These are phyloP conservation scores for Dioscorea cayenensis DNA, from an alignment of 116 monocot genomes.

Conservation along the genomic window DNA sequence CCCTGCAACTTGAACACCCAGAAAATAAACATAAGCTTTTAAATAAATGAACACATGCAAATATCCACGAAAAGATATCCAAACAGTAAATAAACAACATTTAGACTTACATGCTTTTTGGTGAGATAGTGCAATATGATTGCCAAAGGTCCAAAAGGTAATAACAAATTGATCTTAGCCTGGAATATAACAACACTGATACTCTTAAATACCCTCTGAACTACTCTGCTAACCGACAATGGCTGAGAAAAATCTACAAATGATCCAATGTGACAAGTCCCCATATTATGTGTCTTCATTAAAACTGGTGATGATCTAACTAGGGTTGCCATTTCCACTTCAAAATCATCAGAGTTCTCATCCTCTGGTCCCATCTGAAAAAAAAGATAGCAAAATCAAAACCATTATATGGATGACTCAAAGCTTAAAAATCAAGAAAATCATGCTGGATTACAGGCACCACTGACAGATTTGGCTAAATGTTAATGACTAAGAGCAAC, in stretches of 20 bases:
- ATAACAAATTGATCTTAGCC: conserved; percentile 82
- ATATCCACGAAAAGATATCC: background rate
- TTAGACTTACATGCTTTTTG: conserved; percentile 69
- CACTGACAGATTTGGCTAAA: no score
- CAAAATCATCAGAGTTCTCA: conserved; percentile 26
- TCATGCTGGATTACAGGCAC: no score
- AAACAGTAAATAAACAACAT: background rate
- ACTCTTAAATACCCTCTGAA: conserved; percentile 41
- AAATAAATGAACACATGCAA: background rate
- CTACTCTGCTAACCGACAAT: conserved; percentile 15
- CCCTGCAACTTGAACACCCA: conserved; percentile 43
- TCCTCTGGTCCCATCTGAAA: conserved; percentile 35
- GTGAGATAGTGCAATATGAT: conserved; percentile 81
- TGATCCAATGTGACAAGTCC: conserved; percentile 42
- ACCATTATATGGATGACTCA: no score
- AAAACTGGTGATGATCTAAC: conserved; percentile 21
- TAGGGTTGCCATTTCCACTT: conserved; percentile 30
- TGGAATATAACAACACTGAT: conserved; percentile 58
- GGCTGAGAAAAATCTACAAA: conserved; percentile 35
- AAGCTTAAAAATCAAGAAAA: no score
- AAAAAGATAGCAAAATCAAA: background rate
- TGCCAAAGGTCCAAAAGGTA: conserved; percentile 94
- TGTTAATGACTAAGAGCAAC: no score
- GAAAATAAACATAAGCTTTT: background rate
- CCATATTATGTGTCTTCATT: conserved; percentile 47